Base-by-base conservation (phyloP, 2,329 filamentous ascomycete species). In the Penicillium frequentans region DNA sequence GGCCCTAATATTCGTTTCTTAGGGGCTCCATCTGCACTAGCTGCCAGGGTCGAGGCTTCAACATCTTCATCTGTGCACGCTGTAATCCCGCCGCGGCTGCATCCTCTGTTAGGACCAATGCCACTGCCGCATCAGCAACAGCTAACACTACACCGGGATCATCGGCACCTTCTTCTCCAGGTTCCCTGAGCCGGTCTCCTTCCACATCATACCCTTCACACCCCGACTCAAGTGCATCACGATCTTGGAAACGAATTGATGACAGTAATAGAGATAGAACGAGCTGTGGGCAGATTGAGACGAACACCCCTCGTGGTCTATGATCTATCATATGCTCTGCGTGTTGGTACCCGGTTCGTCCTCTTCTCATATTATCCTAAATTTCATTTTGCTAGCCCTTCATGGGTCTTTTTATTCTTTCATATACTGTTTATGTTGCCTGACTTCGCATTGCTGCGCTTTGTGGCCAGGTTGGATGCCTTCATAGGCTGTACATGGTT, bases 1-100 rank as follows among this genome's bases (percentile, higher is more conserved):
- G n/a, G 16, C 26, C 35, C 37, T 45, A 11, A 39, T 58, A 19
- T 61, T 26, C 37, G 27, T 1, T n/a, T 21, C 9, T 13, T 19
- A 73, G 71, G 57, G 64, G 55, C 24, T 33, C 64, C 14, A 57
- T 67, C 19, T 73, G 71, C 47, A 58, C 53, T 24, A 64, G 56
- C 54, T 73, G 71, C 49, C 59, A 63, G 6, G 71, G 71, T 11
- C 63, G 62, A 5, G 71, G 71, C n/a, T 70, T 72, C 49, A 70
- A 61, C 48, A 66, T 72, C 7, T 72, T 65, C 52, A 47, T 64
- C 47, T 73, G 71, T 48, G 51, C 59, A 21, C 70, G 69, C 53
- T 73, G 71, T 57, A 66, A 72, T 52, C 69, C 70, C 3, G 57
- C 63, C n/a, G 62, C 59, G 11, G 64, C 60, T 16, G 56, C 59